Base-by-base conservation (phyloP, 495 filamentous ascomycete species). In the Delitschia confertaspora region DNA sequence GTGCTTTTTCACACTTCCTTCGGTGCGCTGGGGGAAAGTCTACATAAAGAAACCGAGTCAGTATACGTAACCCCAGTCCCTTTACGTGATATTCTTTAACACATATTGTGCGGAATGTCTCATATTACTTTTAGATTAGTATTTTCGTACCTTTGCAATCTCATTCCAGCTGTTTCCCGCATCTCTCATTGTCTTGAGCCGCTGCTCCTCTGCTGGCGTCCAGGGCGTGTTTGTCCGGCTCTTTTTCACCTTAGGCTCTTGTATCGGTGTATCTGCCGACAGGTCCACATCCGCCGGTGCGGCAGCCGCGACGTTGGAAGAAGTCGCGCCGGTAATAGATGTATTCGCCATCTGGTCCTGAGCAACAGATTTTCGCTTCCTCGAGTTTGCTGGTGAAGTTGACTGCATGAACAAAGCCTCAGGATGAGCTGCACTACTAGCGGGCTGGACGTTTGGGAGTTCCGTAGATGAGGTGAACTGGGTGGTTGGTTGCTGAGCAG, bases 1-100 rank as follows among this genome's bases (percentile, higher is more conserved):
- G 63, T 98, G 91, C 68, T 98, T 98, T 73, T 98, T 98, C 8
- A 98, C 91, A 57, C 87, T 94, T 13, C 91, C 91, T 63, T 98
- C 91, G 17, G 91, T 98, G 51, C 91, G 73, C 13, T 75, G 78
- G 11, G 91, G 91, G 64, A 98, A 98, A 7, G 82, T 88, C 85
- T 93, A 58, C 4, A 19, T 44, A 24, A 46, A 22, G 23, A 18
- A 38, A 27, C 56, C 41, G 38, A 36, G 52, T 66, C 40, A 68
- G 65, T 46, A n/a, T n/a, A n/a, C n/a, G n/a, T n/a, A 7, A 58
- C 38, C 37, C 38, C 36, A 31, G 21, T 51, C 42, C 42, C 35
- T 40, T n/a, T 18, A 16, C n/a, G n/a, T n/a, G n/a, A n/a, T n/a
- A n/a, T n/a, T n/a, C n/a, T n/a, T n/a, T n/a, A n/a, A n/a, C 45